Evolutionary conservation across 148 eudicot species (phyloP).

Genomic region (Vaccinium darrowii): DNA sequence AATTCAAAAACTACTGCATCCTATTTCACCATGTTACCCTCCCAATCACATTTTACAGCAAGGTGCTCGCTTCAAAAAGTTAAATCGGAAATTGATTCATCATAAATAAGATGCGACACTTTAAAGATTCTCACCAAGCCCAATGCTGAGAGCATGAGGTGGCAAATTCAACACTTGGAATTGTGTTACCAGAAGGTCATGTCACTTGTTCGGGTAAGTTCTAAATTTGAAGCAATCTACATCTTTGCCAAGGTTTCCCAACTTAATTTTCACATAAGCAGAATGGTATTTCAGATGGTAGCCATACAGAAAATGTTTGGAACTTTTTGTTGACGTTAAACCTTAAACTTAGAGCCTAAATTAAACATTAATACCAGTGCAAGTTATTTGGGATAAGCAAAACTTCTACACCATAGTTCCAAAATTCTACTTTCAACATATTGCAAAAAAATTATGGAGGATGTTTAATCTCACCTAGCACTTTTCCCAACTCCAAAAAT

Average conservation of each 20-base stretch:
- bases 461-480: constrained; percentile 45
- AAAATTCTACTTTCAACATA: not conserved
- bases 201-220: not conserved
- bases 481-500: constrained; percentile 68
- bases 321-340: not conserved
- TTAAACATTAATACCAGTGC: not conserved
- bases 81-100: not conserved
- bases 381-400: not conserved
- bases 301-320: not conserved
- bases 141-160: not conserved
- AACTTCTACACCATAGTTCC: not conserved
- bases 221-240: not conserved
- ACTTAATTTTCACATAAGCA: not conserved
- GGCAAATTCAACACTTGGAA: not conserved
- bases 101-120: not conserved
- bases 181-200: not conserved
- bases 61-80: not conserved
- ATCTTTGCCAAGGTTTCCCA: not conserved
- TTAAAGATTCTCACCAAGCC: not conserved
- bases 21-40: not conserved
- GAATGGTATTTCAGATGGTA: not conserved
- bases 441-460: not conserved
- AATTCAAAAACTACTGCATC: not conserved
- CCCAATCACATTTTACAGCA: not conserved
- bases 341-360: not conserved